Conservation (phyloP, 2,329 filamentous ascomycete genomes). For the Stachybotrys chartarum region DNA sequence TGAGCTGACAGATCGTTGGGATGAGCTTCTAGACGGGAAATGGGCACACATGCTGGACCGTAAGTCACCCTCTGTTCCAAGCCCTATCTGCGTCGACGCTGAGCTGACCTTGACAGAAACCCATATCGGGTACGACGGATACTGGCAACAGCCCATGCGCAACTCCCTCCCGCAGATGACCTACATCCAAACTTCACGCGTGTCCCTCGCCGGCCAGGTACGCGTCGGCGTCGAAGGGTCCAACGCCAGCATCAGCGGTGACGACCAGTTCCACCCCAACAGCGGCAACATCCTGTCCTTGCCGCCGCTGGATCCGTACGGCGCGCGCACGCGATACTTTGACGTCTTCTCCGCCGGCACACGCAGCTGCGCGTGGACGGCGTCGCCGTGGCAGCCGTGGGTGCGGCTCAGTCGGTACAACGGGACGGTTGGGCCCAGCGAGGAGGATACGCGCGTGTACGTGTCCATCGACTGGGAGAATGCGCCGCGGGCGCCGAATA, state of each 20-base stretch:
- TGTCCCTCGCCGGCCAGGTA: slow-evolving; percentile 34
- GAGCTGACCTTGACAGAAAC: slow-evolving; percentile 27
- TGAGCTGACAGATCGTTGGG: slow-evolving; percentile 41
- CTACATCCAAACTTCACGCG: slow-evolving; percentile 46
- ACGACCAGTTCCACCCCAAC: slow-evolving; percentile 46
- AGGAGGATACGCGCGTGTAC: slow-evolving; percentile 19
- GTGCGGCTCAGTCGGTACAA: slow-evolving; percentile 18
- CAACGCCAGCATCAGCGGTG: slow-evolving; percentile 24
- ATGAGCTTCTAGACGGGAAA: slow-evolving; percentile 43
- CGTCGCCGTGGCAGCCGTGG: slow-evolving; percentile 23
- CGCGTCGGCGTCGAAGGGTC: slow-evolving; percentile 23
- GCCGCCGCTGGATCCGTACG: slow-evolving; percentile 22
- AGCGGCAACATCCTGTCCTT: slow-evolving; percentile 25
- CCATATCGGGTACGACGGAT: slow-evolving; percentile 44
- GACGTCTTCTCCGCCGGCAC: slow-evolving; percentile 27
- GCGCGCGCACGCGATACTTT: slow-evolving; percentile 22
- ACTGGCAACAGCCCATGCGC: slow-evolving; percentile 67
- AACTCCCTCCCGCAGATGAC: slow-evolving; percentile 50
- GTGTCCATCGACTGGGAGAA: slow-evolving; percentile 24
- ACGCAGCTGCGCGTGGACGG: slow-evolving; percentile 20
- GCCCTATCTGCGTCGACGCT: neutral
- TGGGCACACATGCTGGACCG: slow-evolving; percentile 41
- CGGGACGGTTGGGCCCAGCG: slow-evolving; percentile 22
- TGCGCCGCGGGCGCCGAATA: slow-evolving; percentile 31
- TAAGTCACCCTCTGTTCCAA: neutral